Evolutionary conservation across 192 early-diverging fungal species (phyloP).

Genomic region (Coemansia nantahalensis): DNA sequence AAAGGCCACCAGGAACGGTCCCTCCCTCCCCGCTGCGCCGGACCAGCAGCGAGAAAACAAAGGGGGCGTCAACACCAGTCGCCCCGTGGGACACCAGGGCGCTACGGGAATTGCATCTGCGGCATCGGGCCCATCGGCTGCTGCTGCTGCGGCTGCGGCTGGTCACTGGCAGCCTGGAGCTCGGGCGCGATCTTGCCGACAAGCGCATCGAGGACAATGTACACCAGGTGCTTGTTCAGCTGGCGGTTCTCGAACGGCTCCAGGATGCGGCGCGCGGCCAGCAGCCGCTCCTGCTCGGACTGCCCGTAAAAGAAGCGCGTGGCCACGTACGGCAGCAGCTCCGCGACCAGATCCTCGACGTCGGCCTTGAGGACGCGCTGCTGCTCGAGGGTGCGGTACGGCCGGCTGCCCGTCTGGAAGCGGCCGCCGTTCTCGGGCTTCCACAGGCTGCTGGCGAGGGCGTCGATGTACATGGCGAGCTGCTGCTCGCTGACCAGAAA

Average conservation of each 20-base stretch:
- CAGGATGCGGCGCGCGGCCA: constrained; percentile 42
- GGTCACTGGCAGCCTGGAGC: constrained; percentile 19
- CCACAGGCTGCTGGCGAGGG: constrained; percentile 38
- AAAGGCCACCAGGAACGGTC: too few species aligned
- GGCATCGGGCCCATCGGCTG: too few species aligned
- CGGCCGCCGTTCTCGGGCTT: constrained; percentile 40
- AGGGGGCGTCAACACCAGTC: too few species aligned
- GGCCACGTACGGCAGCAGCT: constrained; percentile 43
- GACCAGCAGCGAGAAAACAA: too few species aligned
- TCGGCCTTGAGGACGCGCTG: constrained; percentile 38
- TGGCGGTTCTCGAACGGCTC: constrained; percentile 53
- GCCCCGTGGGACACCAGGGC: too few species aligned
- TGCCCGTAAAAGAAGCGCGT: constrained; percentile 45
- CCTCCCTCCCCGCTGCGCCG: too few species aligned
- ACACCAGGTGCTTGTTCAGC: constrained; percentile 51
- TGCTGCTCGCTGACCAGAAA: constrained; percentile 46
- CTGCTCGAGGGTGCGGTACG: constrained; percentile 51
- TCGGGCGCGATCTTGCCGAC: constrained; percentile 51
- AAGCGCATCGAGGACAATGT: constrained; percentile 45
- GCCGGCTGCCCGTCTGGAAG: constrained; percentile 29
- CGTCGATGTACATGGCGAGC: constrained; percentile 27
- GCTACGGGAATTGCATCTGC: too few species aligned
- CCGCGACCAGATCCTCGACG: constrained; percentile 40
- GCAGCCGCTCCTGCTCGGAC: constrained; percentile 25
- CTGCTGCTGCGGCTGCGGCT: constrained; percentile 5